Percentiles rank a stretch among this genome's conserved stretches.
phyloP scores from a whole-genome alignment of 2,329 filamentous ascomycete species.

The Aaosphaeria pasadenensis region DNA sequence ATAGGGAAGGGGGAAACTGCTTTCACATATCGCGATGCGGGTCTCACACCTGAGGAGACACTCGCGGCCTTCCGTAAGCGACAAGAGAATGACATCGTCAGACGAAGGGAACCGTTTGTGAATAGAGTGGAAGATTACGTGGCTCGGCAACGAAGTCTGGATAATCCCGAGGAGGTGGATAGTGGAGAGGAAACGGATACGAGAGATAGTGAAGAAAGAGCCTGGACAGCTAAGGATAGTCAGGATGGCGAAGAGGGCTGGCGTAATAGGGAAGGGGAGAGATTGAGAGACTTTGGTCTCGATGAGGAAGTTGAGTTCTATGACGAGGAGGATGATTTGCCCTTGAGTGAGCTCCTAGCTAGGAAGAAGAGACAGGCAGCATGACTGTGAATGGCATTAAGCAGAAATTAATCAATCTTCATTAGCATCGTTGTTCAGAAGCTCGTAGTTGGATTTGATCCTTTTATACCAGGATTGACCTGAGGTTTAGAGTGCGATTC shows the following conservation, averaged over 20 bases:
- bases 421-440: too few relatives aligned
- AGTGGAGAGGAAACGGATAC: constrained; percentile 7
- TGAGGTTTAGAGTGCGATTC: too few relatives aligned
- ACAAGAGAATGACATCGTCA: constrained; percentile 51
- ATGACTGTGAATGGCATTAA: too few relatives aligned
- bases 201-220: constrained; percentile 8
- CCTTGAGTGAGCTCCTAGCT: constrained; percentile 63
- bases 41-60: constrained; percentile 40
- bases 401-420: too few relatives aligned
- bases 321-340: constrained; percentile 60
- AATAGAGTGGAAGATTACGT: constrained; percentile 33
- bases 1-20: constrained; percentile 9
- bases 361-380: constrained; percentile 10
- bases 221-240: constrained; percentile 3
- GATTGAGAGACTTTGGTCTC: constrained; percentile 73
- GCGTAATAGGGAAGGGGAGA: constrained; percentile 74
- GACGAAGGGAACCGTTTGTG: constrained; percentile 41
- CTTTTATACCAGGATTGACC: too few relatives aligned
- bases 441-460: too few relatives aligned
- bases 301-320: constrained; percentile 72
- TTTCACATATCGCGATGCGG: constrained; percentile 39
- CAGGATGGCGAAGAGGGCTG: constrained; percentile 58
- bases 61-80: constrained; percentile 54
- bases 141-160: constrained; percentile 11
- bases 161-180: constrained; percentile 10